phyloP scores from a whole-genome alignment of 768 basidiomycete species.

The Agaricus subrufescens region DNA sequence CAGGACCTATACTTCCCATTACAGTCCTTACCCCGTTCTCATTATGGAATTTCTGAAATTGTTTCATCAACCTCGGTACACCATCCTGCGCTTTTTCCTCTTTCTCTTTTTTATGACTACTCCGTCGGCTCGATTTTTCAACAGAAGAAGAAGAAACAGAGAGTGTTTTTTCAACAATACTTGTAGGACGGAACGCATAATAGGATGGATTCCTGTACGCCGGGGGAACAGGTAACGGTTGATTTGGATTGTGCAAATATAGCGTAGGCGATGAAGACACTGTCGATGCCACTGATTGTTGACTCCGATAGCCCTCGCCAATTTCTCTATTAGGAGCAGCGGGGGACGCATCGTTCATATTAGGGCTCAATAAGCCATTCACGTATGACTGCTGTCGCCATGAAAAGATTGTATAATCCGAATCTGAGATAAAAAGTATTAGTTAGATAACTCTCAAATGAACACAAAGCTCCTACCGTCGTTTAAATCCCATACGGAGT shows the following conservation, averaged over 20 bases:
- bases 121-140: conserved; percentile 30
- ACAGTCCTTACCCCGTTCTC: conserved; percentile 95
- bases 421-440: conserved; percentile 36
- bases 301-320: conserved; percentile 7
- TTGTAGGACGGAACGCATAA: conserved; percentile 56
- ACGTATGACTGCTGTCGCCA: conserved; percentile 53
- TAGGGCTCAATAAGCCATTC: conserved; percentile 3
- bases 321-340: not conserved
- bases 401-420: conserved; percentile 84
- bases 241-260: conserved; percentile 57
- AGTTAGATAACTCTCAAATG: not conserved
- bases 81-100: conserved; percentile 34
- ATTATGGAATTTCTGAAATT: conserved; percentile 81
- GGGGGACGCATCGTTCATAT: not conserved
- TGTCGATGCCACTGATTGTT: conserved; percentile 4
- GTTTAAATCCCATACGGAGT: conserved; percentile 80
- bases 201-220: conserved; percentile 69
- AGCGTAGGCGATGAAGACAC: conserved; percentile 42
- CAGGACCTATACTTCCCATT: conserved; percentile 87
- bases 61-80: conserved; percentile 62
- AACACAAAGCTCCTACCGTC: conserved; percentile 53
- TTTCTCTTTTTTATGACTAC: conserved; percentile 16
- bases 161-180: conserved; percentile 22
- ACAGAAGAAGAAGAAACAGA: not conserved
- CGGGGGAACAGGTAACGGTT: conserved; percentile 53